Percentiles rank a stretch among this genome's conserved stretches.
Evolutionary conservation across 805 yeast genomes (phyloP).

Genomic region (Candida namnaoensis): DNA sequence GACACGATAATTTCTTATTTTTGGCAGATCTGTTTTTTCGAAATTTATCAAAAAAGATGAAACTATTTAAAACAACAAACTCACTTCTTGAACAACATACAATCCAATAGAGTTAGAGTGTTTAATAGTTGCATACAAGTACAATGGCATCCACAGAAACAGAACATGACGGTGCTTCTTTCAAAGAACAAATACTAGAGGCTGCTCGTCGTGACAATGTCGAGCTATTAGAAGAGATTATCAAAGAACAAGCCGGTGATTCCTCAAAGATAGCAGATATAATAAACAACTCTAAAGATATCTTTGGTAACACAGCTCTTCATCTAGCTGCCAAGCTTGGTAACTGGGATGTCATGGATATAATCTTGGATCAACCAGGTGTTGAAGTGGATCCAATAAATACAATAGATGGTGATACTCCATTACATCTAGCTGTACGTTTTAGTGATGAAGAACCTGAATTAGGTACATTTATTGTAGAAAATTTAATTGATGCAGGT

Average conservation of each 20-base stretch:
- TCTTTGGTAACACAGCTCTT: slow-evolving; percentile 72
- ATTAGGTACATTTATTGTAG: slow-evolving; percentile 70
- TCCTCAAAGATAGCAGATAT: slow-evolving; percentile 29
- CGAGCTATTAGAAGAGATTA: slow-evolving; percentile 56
- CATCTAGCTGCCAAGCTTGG: slow-evolving; percentile 82
- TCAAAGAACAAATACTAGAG: slow-evolving; percentile 73
- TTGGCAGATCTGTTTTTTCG: no score
- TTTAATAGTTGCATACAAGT: no score
- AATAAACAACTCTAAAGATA: slow-evolving; percentile 64
- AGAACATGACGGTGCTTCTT: slow-evolving; percentile 59
- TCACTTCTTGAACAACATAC: background rate
- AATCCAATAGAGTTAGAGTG: background rate
- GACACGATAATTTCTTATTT: no score
- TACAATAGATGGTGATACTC: slow-evolving; percentile 72
- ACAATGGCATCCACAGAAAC: background rate
- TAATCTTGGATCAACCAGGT: slow-evolving; percentile 77
- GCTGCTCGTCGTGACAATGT: slow-evolving; percentile 83
- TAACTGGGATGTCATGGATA: slow-evolving; percentile 77
- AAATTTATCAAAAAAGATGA: no score
- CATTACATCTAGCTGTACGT: slow-evolving; percentile 78
- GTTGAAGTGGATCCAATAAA: slow-evolving; percentile 83
- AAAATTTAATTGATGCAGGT: slow-evolving; percentile 85
- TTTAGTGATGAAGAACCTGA: slow-evolving; percentile 77
- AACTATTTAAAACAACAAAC: no score
- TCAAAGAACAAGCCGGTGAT: slow-evolving; percentile 28